Evolutionary conservation across 2,329 filamentous ascomycete species (phyloP).

Genomic region (Fusarium metavorans): DNA sequence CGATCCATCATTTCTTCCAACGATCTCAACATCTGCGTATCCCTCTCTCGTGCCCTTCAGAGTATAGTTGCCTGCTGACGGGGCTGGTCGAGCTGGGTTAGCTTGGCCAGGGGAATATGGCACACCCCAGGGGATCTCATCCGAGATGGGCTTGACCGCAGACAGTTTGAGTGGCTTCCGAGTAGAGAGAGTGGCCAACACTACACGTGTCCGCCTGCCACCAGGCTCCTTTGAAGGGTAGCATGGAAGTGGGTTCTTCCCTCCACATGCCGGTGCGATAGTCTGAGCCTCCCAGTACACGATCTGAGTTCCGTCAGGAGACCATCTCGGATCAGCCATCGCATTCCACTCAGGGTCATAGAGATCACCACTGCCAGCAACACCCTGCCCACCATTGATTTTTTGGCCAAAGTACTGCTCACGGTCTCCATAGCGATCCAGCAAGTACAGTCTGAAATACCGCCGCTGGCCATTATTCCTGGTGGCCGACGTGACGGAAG

Average conservation of each 20-base stretch:
- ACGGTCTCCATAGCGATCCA: conserved; percentile 59
- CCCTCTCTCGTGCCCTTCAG: not conserved
- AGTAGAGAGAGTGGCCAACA: conserved; percentile 54
- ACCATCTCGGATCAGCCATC: conserved; percentile 58
- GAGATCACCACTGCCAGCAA: conserved; percentile 46
- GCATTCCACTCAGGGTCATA: conserved; percentile 63
- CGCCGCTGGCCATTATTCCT: conserved; percentile 58
- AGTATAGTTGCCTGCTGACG: not conserved
- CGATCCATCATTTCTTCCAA: not conserved
- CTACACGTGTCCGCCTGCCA: conserved; percentile 53
- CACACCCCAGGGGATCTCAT: conserved; percentile 7
- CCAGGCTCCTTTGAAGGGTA: conserved; percentile 53
- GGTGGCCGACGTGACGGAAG: not conserved
- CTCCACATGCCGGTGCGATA: conserved; percentile 56
- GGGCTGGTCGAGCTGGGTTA: not conserved
- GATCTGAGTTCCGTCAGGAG: conserved; percentile 55
- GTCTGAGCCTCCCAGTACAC: conserved; percentile 57
- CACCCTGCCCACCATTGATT: conserved; percentile 52
- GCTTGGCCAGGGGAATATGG: not conserved
- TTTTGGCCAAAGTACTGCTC: conserved; percentile 58
- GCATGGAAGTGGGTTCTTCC: conserved; percentile 56
- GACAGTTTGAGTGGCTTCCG: conserved; percentile 44
- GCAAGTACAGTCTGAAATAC: conserved; percentile 59
- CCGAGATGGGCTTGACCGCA: not conserved
- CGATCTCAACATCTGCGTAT: not conserved